phyloP scores from a whole-genome alignment of 2,329 filamentous ascomycete genomes.

The Chrysoporthe austroafricana region DNA sequence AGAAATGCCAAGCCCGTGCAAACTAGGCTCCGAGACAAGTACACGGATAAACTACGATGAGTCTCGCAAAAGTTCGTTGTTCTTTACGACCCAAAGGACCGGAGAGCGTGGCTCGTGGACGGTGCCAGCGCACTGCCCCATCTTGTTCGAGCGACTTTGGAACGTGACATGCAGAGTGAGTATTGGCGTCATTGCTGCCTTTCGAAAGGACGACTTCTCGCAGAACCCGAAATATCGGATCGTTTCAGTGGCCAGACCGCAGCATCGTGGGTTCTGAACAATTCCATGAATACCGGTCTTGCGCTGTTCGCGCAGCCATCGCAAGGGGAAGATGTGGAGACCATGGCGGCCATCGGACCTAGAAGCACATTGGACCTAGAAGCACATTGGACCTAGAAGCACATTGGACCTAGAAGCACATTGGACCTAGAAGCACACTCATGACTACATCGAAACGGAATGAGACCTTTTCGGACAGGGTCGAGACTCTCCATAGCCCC shows the following conservation, averaged over 20 bases:
- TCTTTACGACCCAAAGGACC: constrained; percentile 33
- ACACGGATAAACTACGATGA: constrained; percentile 36
- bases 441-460: constrained; percentile 16
- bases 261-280: constrained; percentile 6
- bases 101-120: constrained; percentile 41
- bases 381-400: too few species aligned
- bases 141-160: constrained; percentile 38
- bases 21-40: constrained; percentile 30
- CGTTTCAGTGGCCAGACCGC: constrained; percentile 1
- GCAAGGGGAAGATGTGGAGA: neutral
- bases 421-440: neutral
- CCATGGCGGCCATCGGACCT: neutral
- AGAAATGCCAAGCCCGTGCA: constrained; percentile 35
- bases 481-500: constrained; percentile 35
- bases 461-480: constrained; percentile 33
- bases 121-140: constrained; percentile 43
- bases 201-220: constrained; percentile 24
- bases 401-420: too few species aligned
- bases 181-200: constrained; percentile 30
- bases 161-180: constrained; percentile 27
- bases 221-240: neutral
- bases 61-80: constrained; percentile 36
- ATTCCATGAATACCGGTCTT: neutral
- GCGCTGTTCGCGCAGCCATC: constrained; percentile 7
- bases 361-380: neutral